Conservation (phyloP, 768 basidiomycete genomes). For the Pleurotus djamor region DNA sequence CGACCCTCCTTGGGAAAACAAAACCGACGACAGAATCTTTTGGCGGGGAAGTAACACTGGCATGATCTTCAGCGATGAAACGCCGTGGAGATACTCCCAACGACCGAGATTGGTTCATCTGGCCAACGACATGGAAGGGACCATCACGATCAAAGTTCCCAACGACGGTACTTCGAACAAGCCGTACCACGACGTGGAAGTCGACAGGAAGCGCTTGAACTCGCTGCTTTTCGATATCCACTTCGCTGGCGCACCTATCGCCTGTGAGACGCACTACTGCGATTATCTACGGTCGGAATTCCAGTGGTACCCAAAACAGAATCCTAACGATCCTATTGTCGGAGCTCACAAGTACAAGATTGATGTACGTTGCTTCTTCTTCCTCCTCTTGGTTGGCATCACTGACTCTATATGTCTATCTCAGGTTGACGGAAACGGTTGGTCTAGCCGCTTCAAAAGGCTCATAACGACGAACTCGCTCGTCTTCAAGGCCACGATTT, state of each 20-base stretch:
- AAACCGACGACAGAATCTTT: conserved; percentile 50
- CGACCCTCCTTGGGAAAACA: conserved; percentile 62
- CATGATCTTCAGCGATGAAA: conserved; percentile 30
- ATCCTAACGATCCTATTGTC: conserved; percentile 30
- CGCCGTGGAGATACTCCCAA: conserved; percentile 46
- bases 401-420: not conserved
- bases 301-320: conserved; percentile 40
- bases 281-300: conserved; percentile 39
- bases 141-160: conserved; percentile 30
- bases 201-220: conserved; percentile 35
- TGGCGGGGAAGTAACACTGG: conserved; percentile 77
- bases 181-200: conserved; percentile 29
- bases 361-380: conserved; percentile 33
- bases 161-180: conserved; percentile 9
- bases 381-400: too few species aligned
- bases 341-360: conserved; percentile 56
- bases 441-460: conserved; percentile 62
- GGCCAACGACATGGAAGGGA: conserved; percentile 29
- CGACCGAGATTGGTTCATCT: conserved; percentile 39
- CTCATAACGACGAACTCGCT: conserved; percentile 57
- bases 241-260: conserved; percentile 39
- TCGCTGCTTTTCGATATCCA: conserved; percentile 55
- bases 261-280: conserved; percentile 42
- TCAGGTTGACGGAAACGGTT: conserved; percentile 58
- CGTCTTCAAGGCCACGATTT: conserved; percentile 64